A percentile compares a stretch with the other conserved stretches of the same genome.
Conservation (phyloP, 805 yeast species). For the Torulaspora microellipsoides region DNA sequence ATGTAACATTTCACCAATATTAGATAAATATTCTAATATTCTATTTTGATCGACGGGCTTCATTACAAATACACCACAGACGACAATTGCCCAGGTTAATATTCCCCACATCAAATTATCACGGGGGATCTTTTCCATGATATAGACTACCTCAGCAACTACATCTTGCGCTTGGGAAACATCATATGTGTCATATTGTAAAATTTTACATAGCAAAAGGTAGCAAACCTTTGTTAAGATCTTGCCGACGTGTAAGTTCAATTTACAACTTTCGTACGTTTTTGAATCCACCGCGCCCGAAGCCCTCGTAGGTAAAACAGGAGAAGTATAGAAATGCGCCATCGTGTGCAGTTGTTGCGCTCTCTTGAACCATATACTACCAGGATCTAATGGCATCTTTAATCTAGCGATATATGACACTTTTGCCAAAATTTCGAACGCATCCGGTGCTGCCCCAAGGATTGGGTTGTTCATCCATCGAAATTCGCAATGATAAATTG, state of each 20-base stretch:
- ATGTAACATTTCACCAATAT: slow-evolving; percentile 13
- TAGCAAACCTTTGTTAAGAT: slow-evolving; percentile 15
- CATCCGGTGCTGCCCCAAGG: slow-evolving; percentile 36
- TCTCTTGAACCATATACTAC: slow-evolving; percentile 11
- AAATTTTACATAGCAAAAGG: slow-evolving; percentile 12
- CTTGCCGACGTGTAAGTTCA: slow-evolving; percentile 13
- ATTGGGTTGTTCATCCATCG: slow-evolving; percentile 44
- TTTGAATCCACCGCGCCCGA: slow-evolving; percentile 3
- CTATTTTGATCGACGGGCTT: slow-evolving; percentile 5
- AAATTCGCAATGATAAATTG: slow-evolving; percentile 37
- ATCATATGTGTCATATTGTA: slow-evolving; percentile 9
- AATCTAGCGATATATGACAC: slow-evolving; percentile 32
- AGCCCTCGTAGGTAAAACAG: slow-evolving; percentile 3
- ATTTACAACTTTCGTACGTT: slow-evolving; percentile 7
- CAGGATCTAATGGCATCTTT: slow-evolving; percentile 13
- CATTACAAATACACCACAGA: slow-evolving; percentile 13
- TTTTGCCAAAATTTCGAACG: slow-evolving; percentile 37
- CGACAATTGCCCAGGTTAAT: slow-evolving; percentile 13
- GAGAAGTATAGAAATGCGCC: slow-evolving; percentile 15
- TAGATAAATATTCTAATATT: slow-evolving; percentile 7
- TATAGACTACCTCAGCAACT: slow-evolving; percentile 11
- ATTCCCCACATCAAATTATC: slow-evolving; percentile 16
- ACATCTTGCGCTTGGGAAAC: slow-evolving; percentile 8
- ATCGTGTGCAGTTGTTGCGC: slow-evolving; percentile 10
- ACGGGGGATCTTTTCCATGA: slow-evolving; percentile 10